phyloP scores from a whole-genome alignment of 139 green algal genomes.

The Chlamydomonas urium region DNA sequence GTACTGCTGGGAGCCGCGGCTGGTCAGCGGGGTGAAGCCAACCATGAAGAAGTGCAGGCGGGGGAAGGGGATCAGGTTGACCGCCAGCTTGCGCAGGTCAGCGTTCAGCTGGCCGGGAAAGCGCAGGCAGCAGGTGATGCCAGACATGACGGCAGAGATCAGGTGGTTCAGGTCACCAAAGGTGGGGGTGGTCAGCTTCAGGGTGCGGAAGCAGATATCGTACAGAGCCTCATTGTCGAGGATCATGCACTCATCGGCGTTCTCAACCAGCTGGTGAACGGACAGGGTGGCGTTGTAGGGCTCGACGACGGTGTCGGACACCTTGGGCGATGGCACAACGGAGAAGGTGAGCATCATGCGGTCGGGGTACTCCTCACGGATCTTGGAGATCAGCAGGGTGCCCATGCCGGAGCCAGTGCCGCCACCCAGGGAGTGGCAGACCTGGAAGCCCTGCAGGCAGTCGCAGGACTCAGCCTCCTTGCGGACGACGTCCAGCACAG shows the following conservation, averaged over 20 bases:
- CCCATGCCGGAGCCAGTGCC: conserved; percentile 98
- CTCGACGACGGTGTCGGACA: conserved; percentile 99
- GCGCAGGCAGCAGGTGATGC: conserved; percentile 98
- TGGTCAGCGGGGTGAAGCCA: conserved; percentile 90
- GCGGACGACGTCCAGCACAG: conserved; percentile 93
- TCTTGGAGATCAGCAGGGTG: conserved; percentile 97
- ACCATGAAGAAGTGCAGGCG: conserved; percentile 98
- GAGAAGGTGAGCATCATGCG: conserved; percentile 99
- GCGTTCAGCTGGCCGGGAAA: conserved; percentile 99
- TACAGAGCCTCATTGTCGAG: conserved; percentile 85
- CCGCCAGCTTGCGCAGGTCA: conserved; percentile 97
- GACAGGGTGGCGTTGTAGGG: conserved; percentile 99
- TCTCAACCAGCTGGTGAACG: conserved; percentile 98
- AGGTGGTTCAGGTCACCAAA: conserved; percentile 98
- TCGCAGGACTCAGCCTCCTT: conserved; percentile 98
- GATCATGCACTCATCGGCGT: conserved; percentile 95
- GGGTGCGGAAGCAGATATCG: conserved; percentile 97
- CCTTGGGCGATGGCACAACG: conserved; percentile 97
- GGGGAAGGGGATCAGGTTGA: conserved; percentile 98
- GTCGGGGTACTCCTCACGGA: conserved; percentile 97
- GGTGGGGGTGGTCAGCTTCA: conserved; percentile 94
- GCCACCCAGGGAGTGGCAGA: conserved; percentile 93
- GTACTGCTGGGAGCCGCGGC: conserved; percentile 90
- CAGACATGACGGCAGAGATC: conserved; percentile 98
- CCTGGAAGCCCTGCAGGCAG: conserved; percentile 97